Evolutionary conservation across 257 asterid genomes (phyloP).

Genomic region (Pogostemon cablin): DNA sequence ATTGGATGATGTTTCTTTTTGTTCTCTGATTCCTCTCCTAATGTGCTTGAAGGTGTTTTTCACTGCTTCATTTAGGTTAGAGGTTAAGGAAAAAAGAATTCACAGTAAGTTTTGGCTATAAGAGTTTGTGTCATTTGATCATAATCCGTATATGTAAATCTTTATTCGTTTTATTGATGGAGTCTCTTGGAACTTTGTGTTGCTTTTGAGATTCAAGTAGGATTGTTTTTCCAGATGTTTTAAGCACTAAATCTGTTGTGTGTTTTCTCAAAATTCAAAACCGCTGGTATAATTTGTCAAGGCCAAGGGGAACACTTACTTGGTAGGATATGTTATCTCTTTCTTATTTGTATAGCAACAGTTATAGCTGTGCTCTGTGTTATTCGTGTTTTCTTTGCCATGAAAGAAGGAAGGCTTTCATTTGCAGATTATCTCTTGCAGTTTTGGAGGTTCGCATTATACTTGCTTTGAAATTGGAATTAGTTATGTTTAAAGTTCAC

Average conservation of each 20-base stretch:
- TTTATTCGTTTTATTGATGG: background rate
- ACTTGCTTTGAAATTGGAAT: background rate
- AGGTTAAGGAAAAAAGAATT: background rate
- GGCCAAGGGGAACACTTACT: background rate
- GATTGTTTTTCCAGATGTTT: background rate
- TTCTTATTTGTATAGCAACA: too few species aligned
- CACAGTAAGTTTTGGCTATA: background rate
- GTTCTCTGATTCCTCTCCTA: background rate
- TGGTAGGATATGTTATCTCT: too few species aligned
- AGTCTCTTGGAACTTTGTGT: background rate
- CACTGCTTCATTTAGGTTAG: conserved; percentile 5
- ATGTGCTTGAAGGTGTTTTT: background rate
- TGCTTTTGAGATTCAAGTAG: background rate
- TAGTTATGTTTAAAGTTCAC: background rate
- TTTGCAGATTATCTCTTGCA: background rate
- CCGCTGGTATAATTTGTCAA: too few species aligned
- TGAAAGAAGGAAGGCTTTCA: background rate
- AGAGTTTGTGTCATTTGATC: background rate
- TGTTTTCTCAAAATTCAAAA: too few species aligned
- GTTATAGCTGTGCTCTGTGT: background rate
- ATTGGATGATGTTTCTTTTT: conserved; percentile 2
- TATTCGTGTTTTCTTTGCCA: background rate
- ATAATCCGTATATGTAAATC: background rate
- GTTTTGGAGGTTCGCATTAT: background rate
- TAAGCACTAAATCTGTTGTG: too few species aligned